Percentiles rank a stretch among this genome's conserved stretches.
These are phyloP conservation scores for Penicillium coffeae DNA, from an alignment of 495 filamentous ascomycete species.

Conservation along the genomic window DNA sequence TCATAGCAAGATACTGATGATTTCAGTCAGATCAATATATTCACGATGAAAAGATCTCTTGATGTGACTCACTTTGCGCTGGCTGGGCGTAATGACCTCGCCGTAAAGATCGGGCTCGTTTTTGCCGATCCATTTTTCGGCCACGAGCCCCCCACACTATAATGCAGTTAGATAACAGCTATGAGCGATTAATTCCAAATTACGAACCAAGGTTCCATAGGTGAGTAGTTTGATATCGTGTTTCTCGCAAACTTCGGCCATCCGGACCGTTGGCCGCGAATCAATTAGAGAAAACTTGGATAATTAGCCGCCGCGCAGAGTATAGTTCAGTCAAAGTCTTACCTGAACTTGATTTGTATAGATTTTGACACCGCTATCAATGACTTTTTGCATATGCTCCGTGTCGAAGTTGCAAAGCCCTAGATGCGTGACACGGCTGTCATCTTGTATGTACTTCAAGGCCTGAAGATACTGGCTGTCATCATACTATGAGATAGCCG, in stretches of 20 bases:
- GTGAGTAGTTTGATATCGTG: slow-evolving; percentile 40
- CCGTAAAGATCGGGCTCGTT: slow-evolving; percentile 33
- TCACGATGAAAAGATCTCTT: not conserved
- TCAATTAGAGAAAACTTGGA: slow-evolving; percentile 41
- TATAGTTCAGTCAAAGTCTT: not conserved
- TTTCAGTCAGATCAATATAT: not conserved
- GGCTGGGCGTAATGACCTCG: slow-evolving; percentile 38
- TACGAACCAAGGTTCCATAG: slow-evolving; percentile 35
- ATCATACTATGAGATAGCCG: slow-evolving; percentile 30
- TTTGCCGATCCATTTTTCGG: slow-evolving; percentile 34
- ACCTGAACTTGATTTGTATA: slow-evolving; percentile 44
- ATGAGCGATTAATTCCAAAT: too few relatives aligned
- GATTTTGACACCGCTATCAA: slow-evolving; percentile 27
- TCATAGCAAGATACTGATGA: slow-evolving; percentile 39
- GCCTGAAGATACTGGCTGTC: slow-evolving; percentile 37
- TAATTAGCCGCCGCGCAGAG: not conserved
- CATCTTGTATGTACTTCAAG: slow-evolving; percentile 25
- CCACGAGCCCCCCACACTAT: slow-evolving; percentile 41
- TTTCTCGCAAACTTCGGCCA: slow-evolving; percentile 31
- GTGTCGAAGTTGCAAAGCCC: slow-evolving; percentile 45
- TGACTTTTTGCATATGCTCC: slow-evolving; percentile 29
- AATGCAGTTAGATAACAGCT: too few relatives aligned
- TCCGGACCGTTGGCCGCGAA: slow-evolving; percentile 27
- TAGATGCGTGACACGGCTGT: slow-evolving; percentile 27
- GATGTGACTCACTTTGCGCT: slow-evolving; percentile 23